Conservation (phyloP, 257 asterid genomes). For the Jasminum sambac region DNA sequence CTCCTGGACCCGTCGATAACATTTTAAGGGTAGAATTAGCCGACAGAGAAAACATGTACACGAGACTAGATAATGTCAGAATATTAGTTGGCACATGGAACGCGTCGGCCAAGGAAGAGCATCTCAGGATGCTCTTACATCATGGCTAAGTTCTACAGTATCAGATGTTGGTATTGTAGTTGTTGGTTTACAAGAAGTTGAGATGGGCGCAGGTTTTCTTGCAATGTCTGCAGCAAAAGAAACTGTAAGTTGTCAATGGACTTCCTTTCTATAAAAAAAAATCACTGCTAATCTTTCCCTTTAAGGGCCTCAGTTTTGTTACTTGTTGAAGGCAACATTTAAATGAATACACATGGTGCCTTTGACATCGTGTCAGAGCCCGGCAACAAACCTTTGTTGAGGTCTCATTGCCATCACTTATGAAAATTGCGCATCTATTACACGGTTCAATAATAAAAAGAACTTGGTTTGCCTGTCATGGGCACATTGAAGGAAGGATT, state of each 20-base stretch:
- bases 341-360: neutral
- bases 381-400: neutral
- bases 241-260: conserved; percentile 57
- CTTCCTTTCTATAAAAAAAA: neutral
- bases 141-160: conserved; percentile 76
- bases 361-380: neutral
- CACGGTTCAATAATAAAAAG: neutral
- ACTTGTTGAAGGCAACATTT: neutral
- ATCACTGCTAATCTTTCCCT: neutral
- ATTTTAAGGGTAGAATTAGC: conserved; percentile 62
- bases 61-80: conserved; percentile 53
- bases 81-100: conserved; percentile 94
- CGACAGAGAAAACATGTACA: conserved; percentile 51
- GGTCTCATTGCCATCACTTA: neutral
- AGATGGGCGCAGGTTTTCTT: conserved; percentile 99
- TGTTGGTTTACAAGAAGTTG: conserved; percentile 94
- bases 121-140: conserved; percentile 76
- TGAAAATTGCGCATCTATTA: neutral
- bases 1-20: conserved; percentile 80
- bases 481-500: neutral
- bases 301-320: neutral
- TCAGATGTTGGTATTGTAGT: conserved; percentile 81
- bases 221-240: conserved; percentile 99
- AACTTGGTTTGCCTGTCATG: neutral
- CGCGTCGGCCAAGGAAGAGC: conserved; percentile 96